These are phyloP conservation scores for Copromyces sp. DNA, from an alignment of 495 filamentous ascomycete species.

Conservation along the genomic window DNA sequence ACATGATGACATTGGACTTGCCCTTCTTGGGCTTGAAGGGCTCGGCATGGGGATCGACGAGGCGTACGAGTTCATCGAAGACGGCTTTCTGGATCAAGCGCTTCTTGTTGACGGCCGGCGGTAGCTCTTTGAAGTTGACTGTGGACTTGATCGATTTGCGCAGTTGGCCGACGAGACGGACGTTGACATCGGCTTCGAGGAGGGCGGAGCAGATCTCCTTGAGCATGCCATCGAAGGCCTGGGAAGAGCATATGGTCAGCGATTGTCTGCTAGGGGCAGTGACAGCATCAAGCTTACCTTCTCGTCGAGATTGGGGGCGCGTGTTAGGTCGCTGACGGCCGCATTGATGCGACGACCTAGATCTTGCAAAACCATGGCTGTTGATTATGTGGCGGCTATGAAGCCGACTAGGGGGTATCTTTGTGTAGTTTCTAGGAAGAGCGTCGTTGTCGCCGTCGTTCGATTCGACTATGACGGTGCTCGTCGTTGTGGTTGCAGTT, in stretches of 20 bases:
- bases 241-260: constrained; percentile 4
- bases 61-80: constrained; percentile 89
- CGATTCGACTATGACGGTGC: not conserved
- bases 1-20: constrained; percentile 96
- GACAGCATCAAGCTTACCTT: constrained; percentile 47
- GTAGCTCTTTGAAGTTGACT: constrained; percentile 88
- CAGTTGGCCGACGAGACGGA: constrained; percentile 82
- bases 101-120: constrained; percentile 90
- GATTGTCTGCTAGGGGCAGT: not conserved
- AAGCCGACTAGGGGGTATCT: not conserved
- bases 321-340: constrained; percentile 86
- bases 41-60: constrained; percentile 93
- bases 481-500: not conserved
- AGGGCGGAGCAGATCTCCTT: constrained; percentile 94
- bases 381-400: not conserved
- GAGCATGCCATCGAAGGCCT: constrained; percentile 97
- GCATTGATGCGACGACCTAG: constrained; percentile 95
- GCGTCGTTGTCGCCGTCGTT: not conserved
- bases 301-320: constrained; percentile 87
- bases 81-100: constrained; percentile 96
- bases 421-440: not conserved
- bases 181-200: constrained; percentile 91
- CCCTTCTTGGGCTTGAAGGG: constrained; percentile 97
- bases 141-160: constrained; percentile 84
- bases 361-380: constrained; percentile 93